Evolutionary conservation across 495 filamentous ascomycete species (phyloP).

Genomic region (Neurospora sp.): DNA sequence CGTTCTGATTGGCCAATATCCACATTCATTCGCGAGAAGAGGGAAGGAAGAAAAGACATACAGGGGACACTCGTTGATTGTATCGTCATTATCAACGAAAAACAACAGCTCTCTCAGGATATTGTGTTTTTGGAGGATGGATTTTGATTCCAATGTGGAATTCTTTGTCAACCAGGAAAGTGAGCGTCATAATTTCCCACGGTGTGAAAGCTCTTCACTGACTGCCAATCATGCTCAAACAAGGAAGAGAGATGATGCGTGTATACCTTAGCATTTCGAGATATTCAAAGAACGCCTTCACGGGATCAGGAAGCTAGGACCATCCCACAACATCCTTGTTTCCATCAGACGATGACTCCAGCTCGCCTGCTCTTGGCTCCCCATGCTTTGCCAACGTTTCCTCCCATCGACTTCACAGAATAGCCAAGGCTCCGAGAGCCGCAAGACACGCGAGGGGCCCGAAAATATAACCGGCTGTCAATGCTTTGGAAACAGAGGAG

Average conservation of each 20-base stretch:
- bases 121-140: no score
- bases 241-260: no score
- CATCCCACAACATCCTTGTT: no score
- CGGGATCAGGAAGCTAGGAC: no score
- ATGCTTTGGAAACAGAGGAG: neutral
- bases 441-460: neutral
- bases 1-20: neutral
- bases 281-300: no score
- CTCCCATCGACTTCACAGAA: neutral
- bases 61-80: neutral
- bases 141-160: no score
- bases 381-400: neutral
- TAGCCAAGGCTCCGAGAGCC: neutral
- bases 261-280: no score
- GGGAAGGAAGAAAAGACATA: neutral
- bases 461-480: neutral
- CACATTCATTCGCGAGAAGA: neutral
- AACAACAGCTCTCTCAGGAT: neutral
- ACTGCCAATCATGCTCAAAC: no score
- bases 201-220: no score
- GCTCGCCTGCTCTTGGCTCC: neutral
- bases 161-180: no score
- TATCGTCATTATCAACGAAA: neutral
- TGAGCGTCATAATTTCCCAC: no score
- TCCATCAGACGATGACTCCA: no score